Base-by-base conservation (phyloP, 2,329 filamentous ascomycete genomes). In the Boeremia exigua region DNA sequence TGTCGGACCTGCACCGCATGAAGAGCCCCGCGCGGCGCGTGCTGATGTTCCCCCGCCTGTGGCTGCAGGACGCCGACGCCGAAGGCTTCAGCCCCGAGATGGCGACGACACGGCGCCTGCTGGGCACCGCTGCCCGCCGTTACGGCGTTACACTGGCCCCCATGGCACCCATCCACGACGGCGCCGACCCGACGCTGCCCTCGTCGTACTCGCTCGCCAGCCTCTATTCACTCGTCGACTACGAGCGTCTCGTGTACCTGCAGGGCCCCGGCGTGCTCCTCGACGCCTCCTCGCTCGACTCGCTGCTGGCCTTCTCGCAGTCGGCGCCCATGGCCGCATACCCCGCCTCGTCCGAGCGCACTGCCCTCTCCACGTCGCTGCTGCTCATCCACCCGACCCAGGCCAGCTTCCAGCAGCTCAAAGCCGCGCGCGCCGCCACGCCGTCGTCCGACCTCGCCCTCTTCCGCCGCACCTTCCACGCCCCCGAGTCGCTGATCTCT, bases 201-300 rank as follows among this genome's bases (percentile, higher is more conserved):
- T 72, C 72, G 5, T 74, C 70, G 1, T 81, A 79, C 61, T 80
- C 79, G 11, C 70, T 81, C 4, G 77, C 78, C n/a, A 78, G 72
- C 57, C 66, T 80, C 0, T 81, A 77, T 51, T 76, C 73, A 5
- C 67, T 82, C 28, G 71, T 74, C 25, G 77, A 78, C 30, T 78
- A 79, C 44, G 79, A 81, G 56, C 71, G 79, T 7, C 64, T 81
- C 9, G 65, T 82, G 27, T 75, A 76, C 39, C 70, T 82, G 29
- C 73, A 79, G 25, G 74, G 75, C 1, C 79, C 80, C 0, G 80
- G 80, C 0, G 59, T 80, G 19, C 58, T 82, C 38, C 69, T 81
- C 15, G 78, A 82, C 56, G 75, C 79, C 10, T 75, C 75, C n/a
- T 75, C 77, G 2, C 62, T 82, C 52, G 80, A 82, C 61, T 73